phyloP scores from a whole-genome alignment of 2,329 filamentous ascomycete genomes.

The Myriosclerotinia scirpicola region DNA sequence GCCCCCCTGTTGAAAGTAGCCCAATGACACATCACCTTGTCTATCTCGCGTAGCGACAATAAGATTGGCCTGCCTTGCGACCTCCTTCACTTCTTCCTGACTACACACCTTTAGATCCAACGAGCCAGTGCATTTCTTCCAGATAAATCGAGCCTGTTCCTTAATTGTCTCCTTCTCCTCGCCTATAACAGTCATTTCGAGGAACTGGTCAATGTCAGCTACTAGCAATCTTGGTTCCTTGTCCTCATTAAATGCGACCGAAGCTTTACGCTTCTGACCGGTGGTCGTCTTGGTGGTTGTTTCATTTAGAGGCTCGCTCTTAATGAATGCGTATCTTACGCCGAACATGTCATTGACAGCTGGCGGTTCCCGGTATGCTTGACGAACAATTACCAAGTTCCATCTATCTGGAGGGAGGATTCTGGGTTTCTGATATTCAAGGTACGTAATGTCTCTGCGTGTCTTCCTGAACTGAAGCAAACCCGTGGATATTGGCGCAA shows the following conservation, averaged over 20 bases:
- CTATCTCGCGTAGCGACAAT: neutral
- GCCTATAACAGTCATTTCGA: neutral
- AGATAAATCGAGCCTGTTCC: neutral
- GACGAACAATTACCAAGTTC: no score
- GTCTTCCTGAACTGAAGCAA: no score
- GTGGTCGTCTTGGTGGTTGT: neutral
- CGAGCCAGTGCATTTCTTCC: neutral
- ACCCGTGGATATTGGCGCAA: no score
- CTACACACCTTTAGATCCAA: neutral
- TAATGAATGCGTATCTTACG: neutral
- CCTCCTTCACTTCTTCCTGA: neutral
- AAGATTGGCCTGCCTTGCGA: neutral
- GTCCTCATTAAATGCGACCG: neutral
- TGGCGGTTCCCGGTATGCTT: no score
- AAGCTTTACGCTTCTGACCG: neutral
- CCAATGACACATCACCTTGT: neutral
- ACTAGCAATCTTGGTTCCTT: neutral
- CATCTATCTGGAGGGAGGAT: no score
- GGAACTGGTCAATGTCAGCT: neutral
- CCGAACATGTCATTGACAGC: no score
- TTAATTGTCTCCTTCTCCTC: neutral
- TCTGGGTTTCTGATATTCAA: no score
- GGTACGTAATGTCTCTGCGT: no score
- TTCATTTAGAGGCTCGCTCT: neutral
- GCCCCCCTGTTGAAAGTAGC: no score